Conservation (phyloP, 495 filamentous ascomycete genomes). For the Podospora fimiseda region DNA sequence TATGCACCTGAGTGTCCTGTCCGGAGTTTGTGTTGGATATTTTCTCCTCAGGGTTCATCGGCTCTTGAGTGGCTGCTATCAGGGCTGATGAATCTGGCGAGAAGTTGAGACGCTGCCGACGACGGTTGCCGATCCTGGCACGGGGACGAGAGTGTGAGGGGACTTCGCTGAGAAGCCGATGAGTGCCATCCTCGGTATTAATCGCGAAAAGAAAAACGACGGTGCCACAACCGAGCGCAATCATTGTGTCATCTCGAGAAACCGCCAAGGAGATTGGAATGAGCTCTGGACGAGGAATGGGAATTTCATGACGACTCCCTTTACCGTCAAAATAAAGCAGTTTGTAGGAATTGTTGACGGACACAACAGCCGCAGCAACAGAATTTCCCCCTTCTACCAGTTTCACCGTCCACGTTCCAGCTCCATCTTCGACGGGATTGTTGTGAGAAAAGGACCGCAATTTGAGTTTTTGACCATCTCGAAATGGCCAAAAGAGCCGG, state of each 20-base stretch:
- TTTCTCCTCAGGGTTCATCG: background rate
- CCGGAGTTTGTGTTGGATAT: background rate
- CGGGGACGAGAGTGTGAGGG: background rate
- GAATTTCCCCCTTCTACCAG: constrained; percentile 1
- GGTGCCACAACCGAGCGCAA: constrained; percentile 1
- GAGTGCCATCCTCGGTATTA: background rate
- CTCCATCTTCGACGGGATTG: background rate
- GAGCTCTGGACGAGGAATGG: background rate
- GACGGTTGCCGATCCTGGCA: background rate
- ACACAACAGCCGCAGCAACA: background rate
- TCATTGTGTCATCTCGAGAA: constrained; percentile 6
- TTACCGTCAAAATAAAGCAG: constrained; percentile 2
- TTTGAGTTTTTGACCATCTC: background rate
- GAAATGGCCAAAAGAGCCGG: constrained; percentile 4
- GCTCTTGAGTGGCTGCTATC: background rate
- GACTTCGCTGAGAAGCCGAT: background rate
- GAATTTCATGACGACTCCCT: background rate
- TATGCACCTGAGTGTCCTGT: background rate
- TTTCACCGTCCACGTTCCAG: background rate
- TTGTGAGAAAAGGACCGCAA: background rate
- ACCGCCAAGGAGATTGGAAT: constrained; percentile 4
- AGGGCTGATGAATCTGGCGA: background rate
- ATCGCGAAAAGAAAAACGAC: constrained; percentile 1
- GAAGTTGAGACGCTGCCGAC: background rate
- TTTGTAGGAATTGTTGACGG: background rate